Evolutionary conservation across 2,329 filamentous ascomycete species (phyloP).

Genomic region (Chaetomium globosum): DNA sequence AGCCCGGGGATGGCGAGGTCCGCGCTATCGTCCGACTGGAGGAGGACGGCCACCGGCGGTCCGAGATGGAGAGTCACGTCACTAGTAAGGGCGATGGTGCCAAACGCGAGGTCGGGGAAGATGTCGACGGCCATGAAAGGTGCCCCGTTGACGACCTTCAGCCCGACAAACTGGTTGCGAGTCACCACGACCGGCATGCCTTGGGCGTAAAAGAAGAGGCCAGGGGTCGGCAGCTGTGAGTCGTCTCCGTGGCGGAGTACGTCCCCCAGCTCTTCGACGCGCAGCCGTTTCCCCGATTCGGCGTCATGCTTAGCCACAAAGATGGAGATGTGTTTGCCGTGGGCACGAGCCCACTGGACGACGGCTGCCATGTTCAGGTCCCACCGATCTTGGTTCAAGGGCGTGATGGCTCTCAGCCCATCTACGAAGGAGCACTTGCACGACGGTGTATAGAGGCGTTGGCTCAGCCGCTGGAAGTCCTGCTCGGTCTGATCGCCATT

Average conservation of each 20-base stretch:
- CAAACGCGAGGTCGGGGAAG: not conserved
- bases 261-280: slow-evolving; percentile 20
- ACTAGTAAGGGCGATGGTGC: slow-evolving; percentile 4
- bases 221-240: slow-evolving; percentile 7
- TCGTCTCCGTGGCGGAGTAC: slow-evolving; percentile 23
- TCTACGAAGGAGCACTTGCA: slow-evolving; percentile 6
- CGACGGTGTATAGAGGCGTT: slow-evolving; percentile 9
- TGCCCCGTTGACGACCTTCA: slow-evolving; percentile 9
- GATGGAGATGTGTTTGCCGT: slow-evolving; percentile 23
- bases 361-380: slow-evolving; percentile 23
- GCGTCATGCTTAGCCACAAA: slow-evolving; percentile 20
- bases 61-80: slow-evolving; percentile 6
- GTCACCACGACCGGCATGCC: slow-evolving; percentile 10
- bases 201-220: slow-evolving; percentile 6
- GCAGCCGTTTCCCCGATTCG: slow-evolving; percentile 26
- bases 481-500: slow-evolving; percentile 17
- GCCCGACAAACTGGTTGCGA: slow-evolving; percentile 2
- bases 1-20: slow-evolving; percentile 14
- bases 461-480: slow-evolving; percentile 12
- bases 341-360: slow-evolving; percentile 20
- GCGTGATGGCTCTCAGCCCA: slow-evolving; percentile 11
- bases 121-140: slow-evolving; percentile 2
- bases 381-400: slow-evolving; percentile 17
- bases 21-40: not conserved
- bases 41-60: slow-evolving; percentile 9